A percentile compares a stretch with the other conserved stretches of the same genome.
Evolutionary conservation across 306 rosid species (phyloP).

Genomic region (Glycyrrhiza uralensis): DNA sequence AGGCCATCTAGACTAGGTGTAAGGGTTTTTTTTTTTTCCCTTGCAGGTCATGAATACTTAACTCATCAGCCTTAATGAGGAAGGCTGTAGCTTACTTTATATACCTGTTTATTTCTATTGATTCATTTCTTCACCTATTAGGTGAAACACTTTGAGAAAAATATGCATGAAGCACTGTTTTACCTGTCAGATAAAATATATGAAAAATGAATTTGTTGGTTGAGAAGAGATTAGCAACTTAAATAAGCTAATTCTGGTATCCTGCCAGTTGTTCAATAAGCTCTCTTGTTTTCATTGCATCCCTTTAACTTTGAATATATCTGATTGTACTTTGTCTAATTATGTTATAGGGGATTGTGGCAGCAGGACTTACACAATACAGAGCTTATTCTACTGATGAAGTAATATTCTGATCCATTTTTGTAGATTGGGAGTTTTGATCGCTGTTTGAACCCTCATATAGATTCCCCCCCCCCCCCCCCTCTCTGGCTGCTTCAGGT

Average conservation of each 20-base stretch:
- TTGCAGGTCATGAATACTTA: not conserved
- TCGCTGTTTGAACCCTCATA: not conserved
- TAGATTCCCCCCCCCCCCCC: not conserved
- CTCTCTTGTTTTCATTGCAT: not conserved
- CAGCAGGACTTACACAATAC: constrained; percentile 87
- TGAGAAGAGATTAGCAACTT: not conserved
- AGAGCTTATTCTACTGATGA: constrained; percentile 88
- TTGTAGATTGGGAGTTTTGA: not conserved
- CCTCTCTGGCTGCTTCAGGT: constrained; percentile 52
- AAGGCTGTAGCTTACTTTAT: not conserved
- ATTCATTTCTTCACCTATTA: not conserved
- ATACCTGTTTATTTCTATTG: not conserved
- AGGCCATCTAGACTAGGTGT: not conserved
- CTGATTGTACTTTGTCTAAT: constrained; percentile 15
- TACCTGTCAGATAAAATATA: not conserved
- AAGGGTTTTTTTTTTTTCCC: not conserved
- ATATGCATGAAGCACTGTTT: not conserved
- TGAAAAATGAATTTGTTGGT: not conserved
- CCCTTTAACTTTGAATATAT: not conserved
- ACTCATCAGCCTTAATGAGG: not conserved
- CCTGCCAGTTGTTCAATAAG: not conserved
- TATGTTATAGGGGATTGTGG: constrained; percentile 67
- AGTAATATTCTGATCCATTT: constrained; percentile 41
- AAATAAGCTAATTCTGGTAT: not conserved
- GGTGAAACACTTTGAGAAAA: not conserved